Evolutionary conservation across 129 eudicot species (phyloP), one percentile per base, ranked within the genome.

Genomic region (Lonicera japonica): DNA sequence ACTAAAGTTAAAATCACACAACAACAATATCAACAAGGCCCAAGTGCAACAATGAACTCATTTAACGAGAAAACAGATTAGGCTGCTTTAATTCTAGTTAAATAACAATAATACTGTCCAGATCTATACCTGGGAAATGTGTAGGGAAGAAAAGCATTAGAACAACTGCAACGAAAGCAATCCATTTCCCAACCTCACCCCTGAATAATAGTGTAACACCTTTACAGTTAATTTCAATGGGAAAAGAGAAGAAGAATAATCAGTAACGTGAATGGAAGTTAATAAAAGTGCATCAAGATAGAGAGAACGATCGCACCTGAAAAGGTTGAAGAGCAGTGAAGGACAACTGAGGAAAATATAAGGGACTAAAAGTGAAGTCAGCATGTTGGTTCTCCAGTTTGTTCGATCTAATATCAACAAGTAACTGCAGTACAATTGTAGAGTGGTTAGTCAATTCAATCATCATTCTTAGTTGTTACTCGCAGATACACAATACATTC

Each of bases 351-450:
- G 70, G 80, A 83, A 90, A 55, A 86, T 80, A 20, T 86, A 86
- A 5, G 97, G 97, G 47, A 86, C 77, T 50, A 90, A 75, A 50
- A 90, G 97, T 47, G 87, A 73, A 0, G 97, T 86, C 60, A 81
- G 73, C 87, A 90, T 86, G 79, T 86, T 86, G 21, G 89, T 71
- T 77, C 85, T 75, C 97, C 97, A 90, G 64, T 90, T 83, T 54
- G 94, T 83, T 39, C 95, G 80, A 60, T 86, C 97, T 84, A 90
- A 54, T 66, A 90, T 81, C 87, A 90, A 74, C 80, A 90, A 55
- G 69, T 90, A 90, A 45, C 97, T 90, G 89, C 84, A 73, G 20
- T 52, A 19, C 29, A 60, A 29, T 46, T 20, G 50, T 43, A 43
- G 50, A 20, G 5, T 17, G 12, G 24, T 22, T 17, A 45, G 24